Evolutionary conservation across 2,329 filamentous ascomycete genomes (phyloP).

Genomic region (Chaetomiaceae sp.): DNA sequence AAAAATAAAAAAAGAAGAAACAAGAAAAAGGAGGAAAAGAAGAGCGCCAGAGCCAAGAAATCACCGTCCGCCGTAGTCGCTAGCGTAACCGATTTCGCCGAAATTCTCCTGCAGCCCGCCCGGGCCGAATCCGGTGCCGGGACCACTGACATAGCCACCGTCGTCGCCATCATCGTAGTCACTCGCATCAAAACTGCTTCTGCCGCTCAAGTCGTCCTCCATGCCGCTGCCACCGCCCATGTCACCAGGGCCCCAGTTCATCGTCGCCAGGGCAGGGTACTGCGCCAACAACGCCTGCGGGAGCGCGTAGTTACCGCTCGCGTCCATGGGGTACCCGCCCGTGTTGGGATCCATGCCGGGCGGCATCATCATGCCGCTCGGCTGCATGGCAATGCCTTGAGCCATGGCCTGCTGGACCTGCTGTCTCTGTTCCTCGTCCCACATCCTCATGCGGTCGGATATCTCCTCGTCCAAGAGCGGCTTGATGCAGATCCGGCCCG

Average conservation of each 20-base stretch:
- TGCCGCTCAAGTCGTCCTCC: constrained; percentile 71
- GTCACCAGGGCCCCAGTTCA: constrained; percentile 70
- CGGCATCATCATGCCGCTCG: constrained; percentile 56
- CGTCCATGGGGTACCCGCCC: constrained; percentile 51
- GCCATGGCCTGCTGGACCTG: constrained; percentile 52
- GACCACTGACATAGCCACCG: constrained; percentile 60
- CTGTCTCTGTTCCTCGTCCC: constrained; percentile 67
- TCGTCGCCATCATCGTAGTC: constrained; percentile 73
- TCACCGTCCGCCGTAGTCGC: constrained; percentile 46
- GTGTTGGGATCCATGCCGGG: constrained; percentile 57
- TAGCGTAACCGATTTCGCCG: constrained; percentile 50
- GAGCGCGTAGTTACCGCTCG: constrained; percentile 59
- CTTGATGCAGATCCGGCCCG: constrained; percentile 92
- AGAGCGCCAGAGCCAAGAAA: neutral
- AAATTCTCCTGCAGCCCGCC: constrained; percentile 52
- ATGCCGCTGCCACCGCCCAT: constrained; percentile 68
- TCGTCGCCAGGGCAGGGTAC: constrained; percentile 84
- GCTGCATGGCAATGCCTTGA: constrained; percentile 57
- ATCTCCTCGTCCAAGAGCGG: constrained; percentile 95
- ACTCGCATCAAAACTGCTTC: constrained; percentile 76
- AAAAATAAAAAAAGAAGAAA: neutral
- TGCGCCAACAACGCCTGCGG: constrained; percentile 85
- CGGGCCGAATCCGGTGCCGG: constrained; percentile 56
- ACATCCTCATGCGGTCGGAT: constrained; percentile 68
- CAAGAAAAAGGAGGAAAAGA: constrained; percentile 2